Evolutionary conservation across 495 filamentous ascomycete species (phyloP), one percentile per base, ranked within the genome.

Genomic region (Talaromyces borbonicus): DNA sequence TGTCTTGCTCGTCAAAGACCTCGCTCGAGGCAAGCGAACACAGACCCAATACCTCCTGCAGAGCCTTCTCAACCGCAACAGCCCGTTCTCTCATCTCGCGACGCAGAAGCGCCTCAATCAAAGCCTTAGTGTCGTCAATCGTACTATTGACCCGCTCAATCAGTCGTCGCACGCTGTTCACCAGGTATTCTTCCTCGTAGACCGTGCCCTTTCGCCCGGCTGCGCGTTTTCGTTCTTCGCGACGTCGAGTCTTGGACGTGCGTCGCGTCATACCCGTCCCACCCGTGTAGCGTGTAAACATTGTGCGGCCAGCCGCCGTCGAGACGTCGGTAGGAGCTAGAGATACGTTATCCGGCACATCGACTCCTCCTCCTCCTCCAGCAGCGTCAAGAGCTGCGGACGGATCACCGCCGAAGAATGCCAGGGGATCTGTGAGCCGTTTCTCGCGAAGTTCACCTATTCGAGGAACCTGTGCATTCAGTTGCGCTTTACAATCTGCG

Each of bases 151-250:
- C 77, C 15, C 90, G 72, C 56, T 95, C 87, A 18, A 94, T 77
- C 30, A 97, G 69, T 27, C 92, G 68, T n/a, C 82, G 72, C 26
- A 95, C 79, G 51, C 81, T 87, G 55, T 85, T 90, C 35, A 95
- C 80, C 8, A 98, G 72, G 59, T 98, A 97, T 63, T 96, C 92
- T 60, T 97, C 92, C 56, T 98, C 92, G 58, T 97, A 98, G 4
- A 98, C 83, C 32, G 83, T 95, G 12, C 92, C 92, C 71, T 96
- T 95, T 61, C 94, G 87, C 11, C 92, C 92, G 20, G 86, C 74
- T 0, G 92, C 92, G 5, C 88, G 76, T 77, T 98, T 98, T 55
- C 94, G 81, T 71, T 98, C 92, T 60, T 97, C 92, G 12, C 85
- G 70, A 12, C 80, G 71, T 12, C 87, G 75, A 49, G 90, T 95